These are phyloP conservation scores for Globisporangium echinulatum DNA, from an alignment of 352 stramenopile genomes.

Conservation along the genomic window DNA sequence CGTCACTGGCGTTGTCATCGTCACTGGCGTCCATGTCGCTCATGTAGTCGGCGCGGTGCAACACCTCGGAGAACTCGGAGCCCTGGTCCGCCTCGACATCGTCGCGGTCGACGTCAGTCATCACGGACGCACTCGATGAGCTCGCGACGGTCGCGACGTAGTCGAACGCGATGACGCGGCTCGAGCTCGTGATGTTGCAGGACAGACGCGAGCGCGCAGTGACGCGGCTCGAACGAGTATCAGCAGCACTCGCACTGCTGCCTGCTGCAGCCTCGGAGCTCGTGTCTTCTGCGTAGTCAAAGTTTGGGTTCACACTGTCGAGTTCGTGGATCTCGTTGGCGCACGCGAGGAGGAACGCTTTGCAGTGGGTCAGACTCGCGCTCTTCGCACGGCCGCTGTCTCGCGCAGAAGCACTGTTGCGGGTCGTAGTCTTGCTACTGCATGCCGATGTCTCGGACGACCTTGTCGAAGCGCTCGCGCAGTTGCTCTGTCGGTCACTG, in stretches of 20 bases:
- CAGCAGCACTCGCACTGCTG: not conserved
- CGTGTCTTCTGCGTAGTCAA: conserved; percentile 69
- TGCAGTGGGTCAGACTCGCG: conserved; percentile 47
- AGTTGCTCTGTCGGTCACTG: not conserved
- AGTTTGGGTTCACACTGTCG: conserved; percentile 53
- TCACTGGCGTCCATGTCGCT: conserved; percentile 16
- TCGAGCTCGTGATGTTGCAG: not conserved
- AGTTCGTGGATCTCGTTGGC: conserved; percentile 80
- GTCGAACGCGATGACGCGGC: conserved; percentile 23
- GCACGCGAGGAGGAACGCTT: conserved; percentile 64
- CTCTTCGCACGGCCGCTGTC: conserved; percentile 38
- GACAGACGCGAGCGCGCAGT: not conserved
- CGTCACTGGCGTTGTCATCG: conserved; percentile 7
- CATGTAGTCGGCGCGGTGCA: conserved; percentile 44
- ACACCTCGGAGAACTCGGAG: conserved; percentile 50
- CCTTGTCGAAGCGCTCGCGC: conserved; percentile 2
- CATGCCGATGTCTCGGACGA: not conserved
- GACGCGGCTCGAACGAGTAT: not conserved
- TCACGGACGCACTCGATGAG: conserved; percentile 16
- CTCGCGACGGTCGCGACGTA: conserved; percentile 37
- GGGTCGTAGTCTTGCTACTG: not conserved
- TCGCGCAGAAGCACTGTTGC: not conserved
- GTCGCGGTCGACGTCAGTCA: conserved; percentile 19
- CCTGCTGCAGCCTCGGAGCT: conserved; percentile 11
- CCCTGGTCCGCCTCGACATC: conserved; percentile 43